Base-by-base conservation (phyloP, 352 stramenopile genomes). In the Phytophthora uliginosa region DNA sequence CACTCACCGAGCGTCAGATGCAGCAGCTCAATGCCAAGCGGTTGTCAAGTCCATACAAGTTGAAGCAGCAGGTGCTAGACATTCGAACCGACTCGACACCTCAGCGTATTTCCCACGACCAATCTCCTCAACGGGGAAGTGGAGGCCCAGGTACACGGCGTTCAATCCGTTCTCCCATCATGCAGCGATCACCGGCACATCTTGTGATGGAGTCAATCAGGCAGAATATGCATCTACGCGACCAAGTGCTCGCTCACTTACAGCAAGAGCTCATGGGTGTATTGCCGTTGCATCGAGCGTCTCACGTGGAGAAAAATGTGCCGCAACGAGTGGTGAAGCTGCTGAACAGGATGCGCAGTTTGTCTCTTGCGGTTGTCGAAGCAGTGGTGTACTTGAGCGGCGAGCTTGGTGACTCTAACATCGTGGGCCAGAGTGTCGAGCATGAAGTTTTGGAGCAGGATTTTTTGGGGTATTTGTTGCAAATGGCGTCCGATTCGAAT, bases 331-430 rank as follows among this genome's bases (percentile, higher is more conserved):
- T 84, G 22, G 66, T 93, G 24, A 88, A 86, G 36, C 50, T 83
- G 47, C 59, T 94, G 13, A 94, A 94, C 63, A 77, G 71, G 17
- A 71, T 94, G 40, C 87, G 87, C 9, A 83, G 71, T 28, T 48
- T 92, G 47, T 88, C 85, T 33, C 79, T 94, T 26, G 80, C 81
- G 15, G 77, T 93, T 20, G 76, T 93, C 18, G 87, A 94, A 65
- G 85, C 86, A 62, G 75, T 91, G 31, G 67, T 82, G 52, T 91
- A 91, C 33, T 82, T 92, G 24, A 70, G 79, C 45, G 69, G 71
- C 31, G 76, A 92, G 54, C 34, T 84, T 12, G 40, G 67, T 0
- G 28, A 36, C 1, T 50, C 40, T 0, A 51, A 55, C 2, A 22
- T 59, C 24, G 36, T 24, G 53, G 59, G 33, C 6, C n/a, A 22